These are phyloP conservation scores for Toxicodendron radicans DNA, from an alignment of 345 rosid species.

Conservation along the genomic window DNA sequence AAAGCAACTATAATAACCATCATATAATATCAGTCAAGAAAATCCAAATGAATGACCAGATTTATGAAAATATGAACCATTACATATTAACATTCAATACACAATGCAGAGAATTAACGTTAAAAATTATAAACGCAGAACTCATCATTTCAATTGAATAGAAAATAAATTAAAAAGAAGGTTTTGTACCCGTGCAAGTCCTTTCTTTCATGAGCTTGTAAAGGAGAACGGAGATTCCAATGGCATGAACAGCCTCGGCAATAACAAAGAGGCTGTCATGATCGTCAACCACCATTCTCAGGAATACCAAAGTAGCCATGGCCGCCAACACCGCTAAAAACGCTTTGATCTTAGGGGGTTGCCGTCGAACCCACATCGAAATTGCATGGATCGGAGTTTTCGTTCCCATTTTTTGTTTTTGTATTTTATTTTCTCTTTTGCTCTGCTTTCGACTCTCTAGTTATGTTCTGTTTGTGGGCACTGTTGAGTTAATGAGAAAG, in stretches of 20 bases:
- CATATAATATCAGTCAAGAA: not conserved
- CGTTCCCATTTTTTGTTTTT: constrained; percentile 29
- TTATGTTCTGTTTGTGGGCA: not conserved
- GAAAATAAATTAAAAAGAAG: not conserved
- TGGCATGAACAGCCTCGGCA: constrained; percentile 83
- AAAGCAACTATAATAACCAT: not conserved
- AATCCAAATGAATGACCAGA: not conserved
- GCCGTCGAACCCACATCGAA: constrained; percentile 80
- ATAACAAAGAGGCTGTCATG: constrained; percentile 91
- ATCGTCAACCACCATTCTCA: constrained; percentile 79
- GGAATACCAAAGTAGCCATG: constrained; percentile 63
- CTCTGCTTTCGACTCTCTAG: not conserved
- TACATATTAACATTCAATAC: not conserved
- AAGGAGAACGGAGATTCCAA: constrained; percentile 84
- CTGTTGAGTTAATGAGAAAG: not conserved
- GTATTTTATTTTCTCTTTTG: not conserved
- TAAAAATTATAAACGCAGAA: not conserved
- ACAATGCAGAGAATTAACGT: not conserved
- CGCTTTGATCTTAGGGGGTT: constrained; percentile 85
- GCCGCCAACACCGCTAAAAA: constrained; percentile 64
- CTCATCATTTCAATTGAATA: not conserved
- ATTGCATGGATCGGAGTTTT: constrained; percentile 64
- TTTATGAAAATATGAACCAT: not conserved
- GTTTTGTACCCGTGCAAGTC: constrained; percentile 72
- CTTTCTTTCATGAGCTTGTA: constrained; percentile 88